These are phyloP conservation scores for Salix koriyanagi DNA, from an alignment of 345 rosid species.

Conservation along the genomic window DNA sequence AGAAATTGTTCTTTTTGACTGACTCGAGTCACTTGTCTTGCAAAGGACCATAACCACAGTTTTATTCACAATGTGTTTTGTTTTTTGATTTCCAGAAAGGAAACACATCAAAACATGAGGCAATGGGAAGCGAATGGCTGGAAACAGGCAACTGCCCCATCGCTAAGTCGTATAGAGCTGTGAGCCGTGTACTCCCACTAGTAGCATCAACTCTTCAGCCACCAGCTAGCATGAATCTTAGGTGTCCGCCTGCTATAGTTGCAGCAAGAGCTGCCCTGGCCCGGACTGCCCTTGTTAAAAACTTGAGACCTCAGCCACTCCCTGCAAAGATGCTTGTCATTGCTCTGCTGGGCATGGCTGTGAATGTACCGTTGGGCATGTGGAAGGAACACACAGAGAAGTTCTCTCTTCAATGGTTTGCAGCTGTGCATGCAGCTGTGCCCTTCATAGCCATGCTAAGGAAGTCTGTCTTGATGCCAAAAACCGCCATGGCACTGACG, in stretches of 20 bases:
- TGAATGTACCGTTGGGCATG: conserved; percentile 70
- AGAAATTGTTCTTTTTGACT: too few relatives aligned
- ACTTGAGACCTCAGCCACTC: conserved; percentile 76
- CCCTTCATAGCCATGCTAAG: conserved; percentile 90
- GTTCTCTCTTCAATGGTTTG: conserved; percentile 79
- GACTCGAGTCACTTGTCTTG: too few relatives aligned
- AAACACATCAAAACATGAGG: conserved; percentile 57
- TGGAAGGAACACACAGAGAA: conserved; percentile 88
- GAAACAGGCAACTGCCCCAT: conserved; percentile 81
- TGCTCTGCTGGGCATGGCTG: conserved; percentile 84
- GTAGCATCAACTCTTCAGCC: conserved; percentile 57
- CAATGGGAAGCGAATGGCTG: conserved; percentile 69
- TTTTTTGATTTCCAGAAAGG: conserved; percentile 40
- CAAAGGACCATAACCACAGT: too few relatives aligned
- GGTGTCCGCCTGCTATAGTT: conserved; percentile 75
- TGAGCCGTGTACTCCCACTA: conserved; percentile 64
- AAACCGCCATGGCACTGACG: conserved; percentile 83
- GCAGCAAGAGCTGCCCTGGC: conserved; percentile 88
- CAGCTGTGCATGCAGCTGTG: conserved; percentile 87
- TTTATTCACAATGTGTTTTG: neutral
- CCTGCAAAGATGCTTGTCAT: conserved; percentile 79
- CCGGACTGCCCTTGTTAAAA: conserved; percentile 62
- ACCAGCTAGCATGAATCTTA: conserved; percentile 58
- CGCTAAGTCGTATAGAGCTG: conserved; percentile 81
- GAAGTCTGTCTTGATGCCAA: conserved; percentile 81